Base-by-base conservation (phyloP, 805 yeast genomes). In the Clavispora asparagi region DNA sequence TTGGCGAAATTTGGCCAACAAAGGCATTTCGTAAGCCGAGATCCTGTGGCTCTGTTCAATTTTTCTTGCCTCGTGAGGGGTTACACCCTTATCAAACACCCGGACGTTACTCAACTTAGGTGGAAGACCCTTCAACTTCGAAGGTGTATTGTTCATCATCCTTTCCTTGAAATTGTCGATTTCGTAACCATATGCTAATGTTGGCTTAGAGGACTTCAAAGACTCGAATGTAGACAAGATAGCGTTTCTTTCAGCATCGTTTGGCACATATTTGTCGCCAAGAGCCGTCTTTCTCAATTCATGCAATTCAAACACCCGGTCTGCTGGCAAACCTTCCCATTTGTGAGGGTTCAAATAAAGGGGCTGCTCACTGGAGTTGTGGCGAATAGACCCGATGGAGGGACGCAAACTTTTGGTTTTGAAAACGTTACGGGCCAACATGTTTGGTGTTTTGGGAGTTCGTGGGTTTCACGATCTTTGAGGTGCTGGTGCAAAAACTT, bases 21-120 rank as follows among this genome's bases (percentile, higher is more conserved):
- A 77, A 7, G 99, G 99, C 74, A 92, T 77, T 63, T 92, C 98
- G 67, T 85, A 92, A 0, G 97, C 97, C 10, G 95, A 88, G 39
- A 88, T 74, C 57, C 97, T 78, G 59, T 83, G 83, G 58, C 83
- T 81, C 52, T 85, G 80, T 55, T 95, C 82, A 55, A 79, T 82
- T 53, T 80, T 84, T 60, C 97, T 78, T 57, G 82, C 87, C 42
- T 68, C 62, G 49, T 69, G 73, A 2, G 71, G 68, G 12, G 64
- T 63, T n/a, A 54, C 51, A 16, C 76, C 76, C 39, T 59, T 57
- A 29, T 64, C 57, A 39, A 64, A 59, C 13, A 71, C 76, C 23
- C 60, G 55, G 25, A 64, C 60, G 46, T 69, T 70, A 51, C 70
- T 61, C 48, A 55, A 57, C 51, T 61, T 68, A 23, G 69, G 70